A percentile compares a stretch with the other conserved stretches of the same genome.
These are phyloP conservation scores for Epichloe gansuensis DNA, from an alignment of 2,329 filamentous ascomycete species.

Conservation along the genomic window DNA sequence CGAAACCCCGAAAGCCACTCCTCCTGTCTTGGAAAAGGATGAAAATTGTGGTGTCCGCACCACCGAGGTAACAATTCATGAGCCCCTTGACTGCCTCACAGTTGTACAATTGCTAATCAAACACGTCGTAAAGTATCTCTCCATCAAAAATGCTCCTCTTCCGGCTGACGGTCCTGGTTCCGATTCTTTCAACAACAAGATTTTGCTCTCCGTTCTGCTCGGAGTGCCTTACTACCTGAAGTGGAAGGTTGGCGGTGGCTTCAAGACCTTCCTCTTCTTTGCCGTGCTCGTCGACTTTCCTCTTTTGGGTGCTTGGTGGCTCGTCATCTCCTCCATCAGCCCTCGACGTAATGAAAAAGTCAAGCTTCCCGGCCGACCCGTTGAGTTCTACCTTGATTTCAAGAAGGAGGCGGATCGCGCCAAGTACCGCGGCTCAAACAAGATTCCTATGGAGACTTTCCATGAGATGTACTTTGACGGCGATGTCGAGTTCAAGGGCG, in stretches of 20 bases:
- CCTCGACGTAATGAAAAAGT: constrained; percentile 90
- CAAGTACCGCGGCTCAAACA: constrained; percentile 66
- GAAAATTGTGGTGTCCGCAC: constrained; percentile 44
- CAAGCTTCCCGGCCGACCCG: constrained; percentile 68
- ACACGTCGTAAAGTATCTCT: constrained; percentile 25
- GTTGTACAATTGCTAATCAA: not conserved
- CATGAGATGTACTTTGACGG: constrained; percentile 97
- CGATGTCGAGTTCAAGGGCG: constrained; percentile 89
- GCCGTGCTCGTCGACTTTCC: constrained; percentile 65
- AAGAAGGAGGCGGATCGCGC: constrained; percentile 47
- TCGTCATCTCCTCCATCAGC: constrained; percentile 63
- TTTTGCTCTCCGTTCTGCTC: constrained; percentile 58
- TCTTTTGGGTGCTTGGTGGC: constrained; percentile 73
- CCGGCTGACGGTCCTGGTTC: constrained; percentile 77
- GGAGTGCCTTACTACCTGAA: constrained; percentile 67
- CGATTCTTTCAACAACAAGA: constrained; percentile 75
- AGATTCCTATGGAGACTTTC: constrained; percentile 86
- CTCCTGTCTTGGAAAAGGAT: constrained; percentile 50
- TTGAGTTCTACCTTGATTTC: constrained; percentile 85
- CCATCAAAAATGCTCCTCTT: constrained; percentile 89
- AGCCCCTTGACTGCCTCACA: not conserved
- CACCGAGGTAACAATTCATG: constrained; percentile 25
- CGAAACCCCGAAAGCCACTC: constrained; percentile 25
- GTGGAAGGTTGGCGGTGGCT: constrained; percentile 74
- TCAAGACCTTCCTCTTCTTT: constrained; percentile 83